These are phyloP conservation scores for Yamadazyma triangularis DNA, from an alignment of 1,139 yeast species.

Conservation along the genomic window DNA sequence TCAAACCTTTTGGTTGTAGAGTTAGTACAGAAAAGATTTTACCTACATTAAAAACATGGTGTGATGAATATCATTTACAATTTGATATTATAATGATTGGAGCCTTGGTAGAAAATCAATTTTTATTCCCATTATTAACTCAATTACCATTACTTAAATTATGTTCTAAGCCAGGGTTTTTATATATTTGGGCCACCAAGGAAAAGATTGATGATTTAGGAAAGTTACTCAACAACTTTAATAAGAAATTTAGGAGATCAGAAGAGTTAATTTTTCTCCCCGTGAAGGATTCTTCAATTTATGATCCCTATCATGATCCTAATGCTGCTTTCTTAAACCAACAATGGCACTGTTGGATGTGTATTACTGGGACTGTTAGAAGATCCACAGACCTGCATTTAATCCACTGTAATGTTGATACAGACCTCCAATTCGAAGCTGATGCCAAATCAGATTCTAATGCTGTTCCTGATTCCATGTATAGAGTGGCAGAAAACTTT, in stretches of 20 bases:
- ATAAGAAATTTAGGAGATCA: conserved; percentile 76
- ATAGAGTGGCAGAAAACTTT: conserved; percentile 85
- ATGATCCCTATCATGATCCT: not conserved
- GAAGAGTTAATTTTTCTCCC: conserved; percentile 79
- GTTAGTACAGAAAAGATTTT: conserved; percentile 50
- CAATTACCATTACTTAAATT: conserved; percentile 68
- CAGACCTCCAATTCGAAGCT: conserved; percentile 67
- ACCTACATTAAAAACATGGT: conserved; percentile 58
- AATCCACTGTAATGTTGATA: conserved; percentile 88
- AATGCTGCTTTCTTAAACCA: conserved; percentile 33
- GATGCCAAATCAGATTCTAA: conserved; percentile 12
- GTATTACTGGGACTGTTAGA: conserved; percentile 90
- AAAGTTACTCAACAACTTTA: conserved; percentile 55
- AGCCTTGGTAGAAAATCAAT: conserved; percentile 70
- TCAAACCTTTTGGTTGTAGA: conserved; percentile 63
- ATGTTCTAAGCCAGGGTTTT: conserved; percentile 80
- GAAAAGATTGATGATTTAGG: conserved; percentile 64
- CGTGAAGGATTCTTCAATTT: conserved; percentile 51
- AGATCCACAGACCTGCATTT: conserved; percentile 78
- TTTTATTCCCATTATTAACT: conserved; percentile 54
- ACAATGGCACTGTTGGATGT: conserved; percentile 98
- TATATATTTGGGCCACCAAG: conserved; percentile 83
- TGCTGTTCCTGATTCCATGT: conserved; percentile 70
- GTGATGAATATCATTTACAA: conserved; percentile 46
- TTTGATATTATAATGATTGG: conserved; percentile 94